Conservation (phyloP, 1,284 basidiomycete genomes). For the Cerioporus squamosus region DNA sequence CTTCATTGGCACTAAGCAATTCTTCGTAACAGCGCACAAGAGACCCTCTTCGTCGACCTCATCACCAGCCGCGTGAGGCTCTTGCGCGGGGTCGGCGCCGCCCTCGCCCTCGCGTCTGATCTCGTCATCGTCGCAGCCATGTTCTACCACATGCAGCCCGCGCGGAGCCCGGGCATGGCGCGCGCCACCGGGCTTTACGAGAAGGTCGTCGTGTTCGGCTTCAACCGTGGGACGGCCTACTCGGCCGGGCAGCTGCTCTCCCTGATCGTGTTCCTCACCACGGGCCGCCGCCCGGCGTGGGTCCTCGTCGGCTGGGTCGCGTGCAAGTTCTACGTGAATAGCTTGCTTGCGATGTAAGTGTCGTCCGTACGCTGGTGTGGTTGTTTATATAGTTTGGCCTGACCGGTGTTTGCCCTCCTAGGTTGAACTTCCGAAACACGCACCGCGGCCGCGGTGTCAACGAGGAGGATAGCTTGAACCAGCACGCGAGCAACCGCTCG, state of each 20-base stretch:
- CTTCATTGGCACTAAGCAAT: constrained; percentile 1
- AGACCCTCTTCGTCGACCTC: constrained; percentile 24
- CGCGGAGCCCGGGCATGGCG: constrained; percentile 32
- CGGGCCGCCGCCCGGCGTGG: constrained; percentile 39
- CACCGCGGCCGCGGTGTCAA: constrained; percentile 38
- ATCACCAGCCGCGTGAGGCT: constrained; percentile 24
- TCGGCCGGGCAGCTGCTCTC: constrained; percentile 32
- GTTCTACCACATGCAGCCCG: constrained; percentile 34
- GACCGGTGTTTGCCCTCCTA: constrained; percentile 6
- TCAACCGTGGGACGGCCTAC: constrained; percentile 39
- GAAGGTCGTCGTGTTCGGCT: constrained; percentile 23
- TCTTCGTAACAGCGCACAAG: constrained; percentile 10
- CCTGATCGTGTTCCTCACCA: constrained; percentile 28
- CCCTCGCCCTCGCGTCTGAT: constrained; percentile 26
- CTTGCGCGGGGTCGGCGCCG: constrained; percentile 24
- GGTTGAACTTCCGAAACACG: constrained; percentile 40
- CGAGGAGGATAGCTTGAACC: constrained; percentile 38
- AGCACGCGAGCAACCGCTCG: constrained; percentile 22
- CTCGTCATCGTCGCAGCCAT: constrained; percentile 33
- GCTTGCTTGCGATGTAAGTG: constrained; percentile 28
- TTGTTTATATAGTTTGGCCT: too few relatives aligned
- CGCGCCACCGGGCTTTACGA: constrained; percentile 20
- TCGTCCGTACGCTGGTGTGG: background rate
- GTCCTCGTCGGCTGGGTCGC: constrained; percentile 41
- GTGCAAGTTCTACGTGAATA: constrained; percentile 36